Conservation (phyloP, 73 alveolate genomes). For the Stentor roeselii region DNA sequence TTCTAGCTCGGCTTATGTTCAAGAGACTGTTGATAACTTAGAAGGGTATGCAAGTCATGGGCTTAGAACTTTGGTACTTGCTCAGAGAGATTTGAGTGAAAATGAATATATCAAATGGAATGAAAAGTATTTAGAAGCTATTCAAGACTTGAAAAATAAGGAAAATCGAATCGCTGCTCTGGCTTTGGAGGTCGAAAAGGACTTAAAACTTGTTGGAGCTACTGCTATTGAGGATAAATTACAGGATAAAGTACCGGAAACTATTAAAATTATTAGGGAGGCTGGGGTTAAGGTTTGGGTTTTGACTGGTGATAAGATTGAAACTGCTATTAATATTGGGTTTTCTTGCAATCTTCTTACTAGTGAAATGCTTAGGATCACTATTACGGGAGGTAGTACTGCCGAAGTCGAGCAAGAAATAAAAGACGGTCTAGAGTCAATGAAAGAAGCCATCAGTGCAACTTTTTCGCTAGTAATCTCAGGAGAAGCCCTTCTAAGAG, state of each 20-base stretch:
- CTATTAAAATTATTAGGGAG: slow-evolving; percentile 61
- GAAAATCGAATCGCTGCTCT: slow-evolving; percentile 76
- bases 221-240: slow-evolving; percentile 97
- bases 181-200: slow-evolving; percentile 70
- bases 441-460: slow-evolving; percentile 59
- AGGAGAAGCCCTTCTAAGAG: slow-evolving; percentile 76
- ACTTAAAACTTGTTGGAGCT: slow-evolving; percentile 83
- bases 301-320: slow-evolving; percentile 85
- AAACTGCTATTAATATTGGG: slow-evolving; percentile 85
- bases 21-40: slow-evolving; percentile 32
- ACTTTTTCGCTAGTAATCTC: slow-evolving; percentile 60
- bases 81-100: slow-evolving; percentile 75
- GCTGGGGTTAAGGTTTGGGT: slow-evolving; percentile 95
- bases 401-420: slow-evolving; percentile 31
- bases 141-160: slow-evolving; percentile 60
- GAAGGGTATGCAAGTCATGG: slow-evolving; percentile 85
- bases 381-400: not conserved
- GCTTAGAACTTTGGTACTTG: slow-evolving; percentile 90
- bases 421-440: slow-evolving; percentile 44
- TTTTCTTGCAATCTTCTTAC: slow-evolving; percentile 74
- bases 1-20: slow-evolving; percentile 9
- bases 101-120: slow-evolving; percentile 76
- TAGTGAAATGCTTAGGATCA: slow-evolving; percentile 15
- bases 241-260: slow-evolving; percentile 83
- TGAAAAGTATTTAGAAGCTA: slow-evolving; percentile 67